Percentiles rank a stretch among this genome's conserved stretches.
Evolutionary conservation across 371 early-diverging fungal genomes (phyloP).

Genomic region (Blakeslea trispora): DNA sequence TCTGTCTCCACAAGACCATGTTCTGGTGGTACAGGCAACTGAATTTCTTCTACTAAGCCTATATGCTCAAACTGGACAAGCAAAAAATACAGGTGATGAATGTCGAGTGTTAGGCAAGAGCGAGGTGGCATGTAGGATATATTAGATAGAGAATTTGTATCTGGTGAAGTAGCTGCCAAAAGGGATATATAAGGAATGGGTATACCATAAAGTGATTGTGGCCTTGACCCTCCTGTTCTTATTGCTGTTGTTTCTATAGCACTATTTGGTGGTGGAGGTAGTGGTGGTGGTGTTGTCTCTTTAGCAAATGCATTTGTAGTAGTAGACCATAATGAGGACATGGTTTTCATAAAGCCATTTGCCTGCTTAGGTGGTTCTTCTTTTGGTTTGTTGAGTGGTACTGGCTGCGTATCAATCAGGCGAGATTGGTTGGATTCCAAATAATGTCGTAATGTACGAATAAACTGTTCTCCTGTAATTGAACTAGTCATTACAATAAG

Average conservation of each 20-base stretch:
- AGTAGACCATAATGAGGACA: constrained; percentile 22
- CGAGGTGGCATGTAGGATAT: constrained; percentile 42
- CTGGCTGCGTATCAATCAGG: constrained; percentile 17
- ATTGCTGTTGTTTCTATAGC: constrained; percentile 22
- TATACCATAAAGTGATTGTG: constrained; percentile 31
- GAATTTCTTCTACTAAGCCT: constrained; percentile 54
- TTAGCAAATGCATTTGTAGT: constrained; percentile 7
- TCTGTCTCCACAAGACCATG: constrained; percentile 39
- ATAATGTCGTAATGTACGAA: constrained; percentile 62
- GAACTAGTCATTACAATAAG: constrained; percentile 31
- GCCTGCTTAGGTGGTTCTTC: constrained; percentile 15
- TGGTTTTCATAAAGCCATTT: constrained; percentile 20
- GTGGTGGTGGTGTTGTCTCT: constrained; percentile 8
- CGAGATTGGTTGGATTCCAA: constrained; percentile 55
- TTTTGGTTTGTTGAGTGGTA: constrained; percentile 3
- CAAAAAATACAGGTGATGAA: constrained; percentile 61
- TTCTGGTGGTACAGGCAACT: constrained; percentile 34
- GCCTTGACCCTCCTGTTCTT: constrained; percentile 22
- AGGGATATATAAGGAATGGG: constrained; percentile 46
- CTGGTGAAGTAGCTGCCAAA: constrained; percentile 46
- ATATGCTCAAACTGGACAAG: constrained; percentile 61
- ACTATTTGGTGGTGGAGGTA: constrained; percentile 6
- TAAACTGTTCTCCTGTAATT: constrained; percentile 57
- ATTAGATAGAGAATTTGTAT: constrained; percentile 31
- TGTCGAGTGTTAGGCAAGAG: constrained; percentile 56